Conservation (phyloP, 441 rosid genomes). For the Erodium chrysanthum region DNA sequence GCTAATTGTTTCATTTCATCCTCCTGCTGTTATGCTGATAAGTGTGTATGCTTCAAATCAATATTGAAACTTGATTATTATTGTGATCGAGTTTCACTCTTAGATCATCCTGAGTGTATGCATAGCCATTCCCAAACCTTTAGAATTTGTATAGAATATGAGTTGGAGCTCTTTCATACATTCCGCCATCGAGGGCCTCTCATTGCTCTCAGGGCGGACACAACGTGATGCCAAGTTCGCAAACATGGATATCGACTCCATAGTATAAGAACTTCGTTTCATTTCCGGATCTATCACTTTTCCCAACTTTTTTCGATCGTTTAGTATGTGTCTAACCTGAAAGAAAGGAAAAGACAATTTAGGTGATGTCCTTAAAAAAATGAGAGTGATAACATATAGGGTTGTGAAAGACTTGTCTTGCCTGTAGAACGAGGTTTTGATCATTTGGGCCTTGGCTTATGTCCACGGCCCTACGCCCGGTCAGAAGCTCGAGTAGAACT, state of each 20-base stretch:
- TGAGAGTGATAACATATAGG: slow-evolving; percentile 2
- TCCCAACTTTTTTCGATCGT: slow-evolving; percentile 63
- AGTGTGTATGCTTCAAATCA: too few relatives aligned
- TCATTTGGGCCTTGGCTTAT: slow-evolving; percentile 69
- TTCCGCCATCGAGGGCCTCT: slow-evolving; percentile 69
- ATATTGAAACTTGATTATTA: too few relatives aligned
- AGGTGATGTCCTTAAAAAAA: slow-evolving; percentile 3
- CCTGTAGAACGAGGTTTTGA: slow-evolving; percentile 87
- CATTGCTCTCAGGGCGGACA: slow-evolving; percentile 61
- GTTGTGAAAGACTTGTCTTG: slow-evolving; percentile 18
- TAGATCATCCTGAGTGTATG: slow-evolving; percentile 43
- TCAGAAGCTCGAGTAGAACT: slow-evolving; percentile 83
- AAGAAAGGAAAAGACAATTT: slow-evolving; percentile 14
- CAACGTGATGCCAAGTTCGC: slow-evolving; percentile 85
- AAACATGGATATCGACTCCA: slow-evolving; percentile 79
- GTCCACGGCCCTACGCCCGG: slow-evolving; percentile 88
- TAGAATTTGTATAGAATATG: slow-evolving; percentile 56
- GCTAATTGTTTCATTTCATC: too few relatives aligned
- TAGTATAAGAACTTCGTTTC: slow-evolving; percentile 52
- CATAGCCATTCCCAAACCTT: slow-evolving; percentile 46
- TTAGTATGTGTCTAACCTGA: slow-evolving; percentile 73
- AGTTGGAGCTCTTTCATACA: slow-evolving; percentile 74
- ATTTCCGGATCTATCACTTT: slow-evolving; percentile 75
- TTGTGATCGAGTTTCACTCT: background rate
- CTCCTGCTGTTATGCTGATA: too few relatives aligned